Evolutionary conservation across 2,329 filamentous ascomycete genomes (phyloP), one percentile per base, ranked within the genome.

Genomic region (Fusarium proliferatum): DNA sequence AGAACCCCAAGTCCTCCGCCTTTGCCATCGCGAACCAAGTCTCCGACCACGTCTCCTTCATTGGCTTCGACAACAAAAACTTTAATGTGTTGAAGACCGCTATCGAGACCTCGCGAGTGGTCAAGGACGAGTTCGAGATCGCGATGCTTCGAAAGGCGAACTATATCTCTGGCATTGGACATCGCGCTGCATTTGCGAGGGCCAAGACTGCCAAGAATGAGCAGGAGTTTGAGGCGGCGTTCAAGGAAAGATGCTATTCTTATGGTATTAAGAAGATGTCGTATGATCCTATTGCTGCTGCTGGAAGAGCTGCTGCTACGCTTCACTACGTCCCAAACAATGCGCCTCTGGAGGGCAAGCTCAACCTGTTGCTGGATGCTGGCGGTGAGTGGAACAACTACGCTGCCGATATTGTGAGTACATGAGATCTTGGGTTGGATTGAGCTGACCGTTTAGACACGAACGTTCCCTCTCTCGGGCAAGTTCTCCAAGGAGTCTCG

Each of bases 271-370:
- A 91, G 79, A 91, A 96, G 77, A 94, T 97, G 85, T 92, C 96
- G 2, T 98, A 98, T 82, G 90, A 93, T 74, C 92, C 92, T 68
- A 98, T 98, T 78, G 91, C 96, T 23, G 96, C 94, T 1, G 89
- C 90, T 39, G 96, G 96, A 16, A 88, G 90, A 9, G 92, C 93
- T 21, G 95, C 93, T 1, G 94, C 95, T 9, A 96, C 94, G 3
- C 87, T 98, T 39, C 96, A 98, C 84, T 98, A 98, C 77, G 90
- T 94, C 30, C 89, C 92, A 79, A 97, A 97, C 81, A 87, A 95
- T 72, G 87, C 92, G 78, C 87, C 91, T 1, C 84, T 96, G 41
- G 83, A 84, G 2, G 90, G 90, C 48, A 95, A 96, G 83, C 89
- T 94, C 61, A 92, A 97, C 77, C 83, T 98, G 59, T 88, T 97